Base-by-base conservation (phyloP, 2,329 filamentous ascomycete genomes). In the Phialocephala subalpina region DNA sequence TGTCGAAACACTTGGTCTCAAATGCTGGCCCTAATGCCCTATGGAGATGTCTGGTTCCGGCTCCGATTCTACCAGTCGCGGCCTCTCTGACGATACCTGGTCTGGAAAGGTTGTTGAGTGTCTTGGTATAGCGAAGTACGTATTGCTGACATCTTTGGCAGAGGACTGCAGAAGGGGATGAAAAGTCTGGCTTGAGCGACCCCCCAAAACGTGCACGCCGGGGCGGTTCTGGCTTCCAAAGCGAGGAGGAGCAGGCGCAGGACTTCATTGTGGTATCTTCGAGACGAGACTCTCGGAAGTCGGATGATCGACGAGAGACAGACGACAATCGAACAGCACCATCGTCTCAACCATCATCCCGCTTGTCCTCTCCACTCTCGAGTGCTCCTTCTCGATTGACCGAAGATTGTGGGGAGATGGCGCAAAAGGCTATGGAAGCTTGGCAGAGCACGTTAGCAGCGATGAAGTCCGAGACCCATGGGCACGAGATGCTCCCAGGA, bases 21-120 rank as follows among this genome's bases (percentile, higher is more conserved):
- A 49, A 53, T 53, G 49, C 25, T 53, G 5, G 25, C 49, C 29
- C 49, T 25, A 38, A 22, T 14, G 55, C 9, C 12, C 29, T 36
- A 12, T 25, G 25, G 18, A 40, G 29, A 63, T 63, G 60, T 63
- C 60, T 27, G 27, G 40, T 29, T 56, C 36, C 14, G 58, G 60
- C 8, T 58, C 53, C 45, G 29, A 33, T 49, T 58, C 53, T 9
- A 58, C 40, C n/a, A 58, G 29, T 29, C 49, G 52, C 20, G 18
- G 36, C 6, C 27, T 27, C 7, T 38, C 49, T n/a, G 58, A 57
- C 7, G 58, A 61, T 38, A 47, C 14, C 29, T 16, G 45, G 18
- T n/a, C 49, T 42, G 40, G n/a, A 65, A 65, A 65, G 58, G 63
- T 65, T 29, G 40, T 53, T 18, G 45, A 49, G 22, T 29, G 11